Percentiles rank a stretch among this genome's conserved stretches.
phyloP scores from a whole-genome alignment of 1,284 basidiomycete species.

The Wolfiporia cocos region DNA sequence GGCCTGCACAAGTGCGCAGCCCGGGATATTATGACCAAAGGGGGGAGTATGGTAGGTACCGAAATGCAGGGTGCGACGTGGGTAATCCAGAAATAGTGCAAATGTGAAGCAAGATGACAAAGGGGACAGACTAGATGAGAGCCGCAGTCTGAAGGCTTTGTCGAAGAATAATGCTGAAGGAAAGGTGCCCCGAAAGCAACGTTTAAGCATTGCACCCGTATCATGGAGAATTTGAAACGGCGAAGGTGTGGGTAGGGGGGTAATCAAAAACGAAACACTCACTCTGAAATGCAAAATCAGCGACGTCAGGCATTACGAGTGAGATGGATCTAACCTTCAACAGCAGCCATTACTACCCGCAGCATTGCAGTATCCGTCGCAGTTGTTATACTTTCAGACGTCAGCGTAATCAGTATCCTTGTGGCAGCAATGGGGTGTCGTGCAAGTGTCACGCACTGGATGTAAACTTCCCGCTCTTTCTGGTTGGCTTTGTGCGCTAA shows the following conservation, averaged over 20 bases:
- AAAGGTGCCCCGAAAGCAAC: slow-evolving; percentile 16
- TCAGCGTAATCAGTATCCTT: too few species aligned
- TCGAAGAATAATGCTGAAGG: slow-evolving; percentile 38
- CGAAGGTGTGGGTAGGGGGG: slow-evolving; percentile 18
- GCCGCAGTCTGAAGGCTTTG: slow-evolving; percentile 38
- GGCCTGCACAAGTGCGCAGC: background rate
- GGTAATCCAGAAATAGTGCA: background rate
- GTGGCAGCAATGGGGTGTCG: too few species aligned
- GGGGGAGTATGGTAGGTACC: too few species aligned
- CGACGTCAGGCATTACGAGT: slow-evolving; percentile 7
- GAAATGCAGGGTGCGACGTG: background rate
- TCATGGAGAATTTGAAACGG: too few species aligned
- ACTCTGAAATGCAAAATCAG: slow-evolving; percentile 46
- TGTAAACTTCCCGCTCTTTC: slow-evolving; percentile 89
- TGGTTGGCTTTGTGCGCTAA: slow-evolving; percentile 77
- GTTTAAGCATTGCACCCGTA: slow-evolving; percentile 18
- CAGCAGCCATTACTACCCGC: slow-evolving; percentile 90
- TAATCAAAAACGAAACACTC: slow-evolving; percentile 43
- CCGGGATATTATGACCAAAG: background rate
- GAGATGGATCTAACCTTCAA: slow-evolving; percentile 63
- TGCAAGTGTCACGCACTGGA: slow-evolving; percentile 81
- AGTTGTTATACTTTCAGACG: slow-evolving; percentile 68
- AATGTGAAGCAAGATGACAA: background rate
- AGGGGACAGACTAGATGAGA: slow-evolving; percentile 28
- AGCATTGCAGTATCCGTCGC: slow-evolving; percentile 92